Conservation (phyloP, 1,284 basidiomycete species). For the Ustilago xerochloae region DNA sequence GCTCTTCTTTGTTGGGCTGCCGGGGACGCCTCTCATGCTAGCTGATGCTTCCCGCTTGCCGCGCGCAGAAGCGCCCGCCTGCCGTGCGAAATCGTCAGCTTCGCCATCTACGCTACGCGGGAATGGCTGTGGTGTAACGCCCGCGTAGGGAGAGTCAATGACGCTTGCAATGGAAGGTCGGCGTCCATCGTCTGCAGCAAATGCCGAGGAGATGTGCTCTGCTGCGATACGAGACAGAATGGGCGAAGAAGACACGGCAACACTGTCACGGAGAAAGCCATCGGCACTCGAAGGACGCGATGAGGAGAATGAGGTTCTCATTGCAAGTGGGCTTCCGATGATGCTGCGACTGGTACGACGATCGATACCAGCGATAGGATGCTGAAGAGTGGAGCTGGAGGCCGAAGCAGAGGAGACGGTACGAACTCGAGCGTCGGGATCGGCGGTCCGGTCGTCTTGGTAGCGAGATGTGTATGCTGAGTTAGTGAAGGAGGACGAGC, state of each 20-base stretch:
- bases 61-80: not conserved
- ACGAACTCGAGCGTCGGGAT: not conserved
- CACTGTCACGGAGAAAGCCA: not conserved
- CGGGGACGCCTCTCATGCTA: constrained; percentile 28
- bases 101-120: not conserved
- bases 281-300: constrained; percentile 16
- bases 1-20: constrained; percentile 12
- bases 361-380: not conserved
- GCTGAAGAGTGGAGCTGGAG: not conserved
- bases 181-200: not conserved
- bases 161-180: constrained; percentile 14
- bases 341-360: constrained; percentile 11
- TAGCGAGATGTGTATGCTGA: constrained; percentile 6
- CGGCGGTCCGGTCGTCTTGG: constrained; percentile 6
- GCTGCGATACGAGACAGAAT: not conserved
- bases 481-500: constrained; percentile 23
- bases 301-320: not conserved
- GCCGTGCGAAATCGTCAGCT: not conserved
- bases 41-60: constrained; percentile 15
- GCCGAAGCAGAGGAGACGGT: constrained; percentile 14
- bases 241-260: not conserved
- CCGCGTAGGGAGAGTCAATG: constrained; percentile 3
- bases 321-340: constrained; percentile 20
- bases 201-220: not conserved
- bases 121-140: not conserved